Evolutionary conservation across 1,284 basidiomycete genomes (phyloP).

Genomic region (Serendipita sp.): DNA sequence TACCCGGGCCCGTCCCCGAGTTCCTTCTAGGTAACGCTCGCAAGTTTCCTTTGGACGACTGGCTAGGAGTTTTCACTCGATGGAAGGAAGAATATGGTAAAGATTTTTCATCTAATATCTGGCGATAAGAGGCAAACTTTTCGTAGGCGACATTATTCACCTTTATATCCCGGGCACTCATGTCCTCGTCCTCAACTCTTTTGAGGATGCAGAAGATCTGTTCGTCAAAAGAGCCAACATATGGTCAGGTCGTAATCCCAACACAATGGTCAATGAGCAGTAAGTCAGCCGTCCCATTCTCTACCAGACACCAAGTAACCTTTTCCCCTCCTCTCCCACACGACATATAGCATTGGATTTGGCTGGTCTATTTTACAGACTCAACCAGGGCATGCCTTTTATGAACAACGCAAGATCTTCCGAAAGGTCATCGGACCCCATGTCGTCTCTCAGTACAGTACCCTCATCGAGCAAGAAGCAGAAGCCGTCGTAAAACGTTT

Average conservation of each 20-base stretch:
- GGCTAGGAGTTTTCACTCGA: not conserved
- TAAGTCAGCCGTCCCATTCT: not conserved
- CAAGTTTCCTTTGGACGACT: not conserved
- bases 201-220: not conserved
- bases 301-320: not conserved
- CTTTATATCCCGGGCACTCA: not conserved
- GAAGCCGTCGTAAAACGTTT: not conserved
- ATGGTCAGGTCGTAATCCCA: not conserved
- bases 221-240: not conserved
- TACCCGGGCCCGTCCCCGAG: not conserved
- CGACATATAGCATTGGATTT: not conserved
- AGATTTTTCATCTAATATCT: not conserved
- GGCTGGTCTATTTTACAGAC: not conserved
- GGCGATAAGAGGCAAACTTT: not conserved
- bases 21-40: not conserved
- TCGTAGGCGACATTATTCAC: not conserved
- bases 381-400: not conserved
- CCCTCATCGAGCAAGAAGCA: not conserved
- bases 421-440: not conserved
- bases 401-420: not conserved
- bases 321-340: not conserved
- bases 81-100: conserved; percentile 5
- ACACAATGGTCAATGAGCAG: not conserved
- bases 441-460: not conserved
- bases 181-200: not conserved